Evolutionary conservation across 108 stramenopile species (phyloP), one percentile per base, ranked within the genome.

Genomic region (Skeletonema potamos): DNA sequence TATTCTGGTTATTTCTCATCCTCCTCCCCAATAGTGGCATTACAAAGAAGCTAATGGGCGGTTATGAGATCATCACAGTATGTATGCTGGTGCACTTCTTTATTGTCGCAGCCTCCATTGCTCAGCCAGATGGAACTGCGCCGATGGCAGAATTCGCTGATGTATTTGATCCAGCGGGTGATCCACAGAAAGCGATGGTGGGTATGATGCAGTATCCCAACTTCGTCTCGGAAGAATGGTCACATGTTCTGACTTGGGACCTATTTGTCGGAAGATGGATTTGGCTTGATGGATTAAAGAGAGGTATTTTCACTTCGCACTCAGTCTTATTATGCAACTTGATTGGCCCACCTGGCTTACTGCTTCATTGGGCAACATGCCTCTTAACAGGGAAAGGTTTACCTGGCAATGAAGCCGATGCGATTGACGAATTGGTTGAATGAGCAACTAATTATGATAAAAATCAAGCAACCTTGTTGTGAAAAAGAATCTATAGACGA

Each of bases 181-280:
- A 88, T 62, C 85, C 90, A 2, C 95, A 96, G 69, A 71, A 64
- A 13, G 92, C 92, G 30, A 92, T 96, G 77, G 82, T 92, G 63
- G 82, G 86, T 9, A 95, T 95, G 94, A 87, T 90, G 69, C 54
- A 62, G 58, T 94, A 94, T 72, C 91, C 93, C 2, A 96, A 96
- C 55, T 96, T 96, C 72, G 92, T 94, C 6, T 72, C 79, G 1
- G 95, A 96, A 64, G 95, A 96, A 70, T 96, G 95, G 95, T 68
- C 79, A 20, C 95, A 96, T 46, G 95, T 96, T 0, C 60, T 96
- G 55, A 96, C 92, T 6, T 96, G 95, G 95, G 95, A 96, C 76
- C 78, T 96, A 24, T 94, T 94, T 64, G 95, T 96, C 7, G 95
- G 92, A n/a, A 70, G 95, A 11, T 92, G 76, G 79, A 88, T 96